Evolutionary conservation across 768 basidiomycete genomes (phyloP).

Genomic region (Mycena crocata): DNA sequence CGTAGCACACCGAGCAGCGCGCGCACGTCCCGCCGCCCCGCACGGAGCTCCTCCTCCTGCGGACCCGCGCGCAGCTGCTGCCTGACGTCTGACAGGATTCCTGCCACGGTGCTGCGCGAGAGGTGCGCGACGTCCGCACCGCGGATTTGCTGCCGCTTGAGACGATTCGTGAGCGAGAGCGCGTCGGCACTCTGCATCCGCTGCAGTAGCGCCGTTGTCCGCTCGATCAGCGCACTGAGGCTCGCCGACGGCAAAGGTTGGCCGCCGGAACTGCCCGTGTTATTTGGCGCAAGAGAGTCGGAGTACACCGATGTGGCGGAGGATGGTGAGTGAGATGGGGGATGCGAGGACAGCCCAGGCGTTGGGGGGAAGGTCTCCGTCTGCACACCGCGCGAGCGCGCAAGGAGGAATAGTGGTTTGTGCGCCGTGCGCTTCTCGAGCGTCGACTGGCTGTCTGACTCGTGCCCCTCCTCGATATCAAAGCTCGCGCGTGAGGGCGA

Average conservation of each 20-base stretch:
- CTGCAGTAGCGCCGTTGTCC: constrained; percentile 55
- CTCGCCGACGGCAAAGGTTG: constrained; percentile 60
- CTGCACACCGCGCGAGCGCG: constrained; percentile 75
- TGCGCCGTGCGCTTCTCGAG: constrained; percentile 53
- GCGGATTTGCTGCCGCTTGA: constrained; percentile 90
- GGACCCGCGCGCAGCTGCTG: constrained; percentile 76
- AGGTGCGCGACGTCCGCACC: constrained; percentile 90
- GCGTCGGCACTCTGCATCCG: constrained; percentile 82
- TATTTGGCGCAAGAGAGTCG: constrained; percentile 16
- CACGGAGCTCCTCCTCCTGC: constrained; percentile 80
- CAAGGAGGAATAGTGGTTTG: constrained; percentile 64
- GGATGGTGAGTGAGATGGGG: constrained; percentile 70
- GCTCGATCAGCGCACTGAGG: constrained; percentile 63
- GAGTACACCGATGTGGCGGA: constrained; percentile 58
- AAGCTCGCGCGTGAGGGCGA: constrained; percentile 52
- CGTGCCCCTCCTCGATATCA: constrained; percentile 56
- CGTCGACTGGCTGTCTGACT: constrained; percentile 45
- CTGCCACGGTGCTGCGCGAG: constrained; percentile 82
- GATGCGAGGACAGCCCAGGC: constrained; percentile 70
- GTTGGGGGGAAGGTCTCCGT: constrained; percentile 64
- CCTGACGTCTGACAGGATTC: constrained; percentile 84
- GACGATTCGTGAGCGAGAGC: constrained; percentile 85
- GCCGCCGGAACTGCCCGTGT: neutral
- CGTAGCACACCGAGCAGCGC: constrained; percentile 85
- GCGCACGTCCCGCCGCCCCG: constrained; percentile 83